Evolutionary conservation across 179 eudicot species (phyloP).

Genomic region (Silene vulgaris): DNA sequence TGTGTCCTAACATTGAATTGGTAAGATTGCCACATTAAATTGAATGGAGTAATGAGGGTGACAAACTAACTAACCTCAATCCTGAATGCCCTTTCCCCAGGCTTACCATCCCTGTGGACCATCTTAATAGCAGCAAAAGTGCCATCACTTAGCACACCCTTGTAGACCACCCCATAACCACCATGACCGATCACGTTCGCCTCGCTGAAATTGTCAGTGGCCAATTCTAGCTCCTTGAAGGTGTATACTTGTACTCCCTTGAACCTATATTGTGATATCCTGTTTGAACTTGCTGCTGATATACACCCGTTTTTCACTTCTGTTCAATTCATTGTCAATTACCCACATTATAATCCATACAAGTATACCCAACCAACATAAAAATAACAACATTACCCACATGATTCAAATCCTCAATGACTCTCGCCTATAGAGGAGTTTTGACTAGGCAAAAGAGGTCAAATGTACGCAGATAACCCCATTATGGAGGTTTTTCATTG

Average conservation of each 20-base stretch:
- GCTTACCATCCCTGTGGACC: constrained; percentile 64
- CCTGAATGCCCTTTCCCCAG: constrained; percentile 81
- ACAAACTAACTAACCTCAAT: constrained; percentile 46
- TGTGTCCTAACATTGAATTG: too few species aligned
- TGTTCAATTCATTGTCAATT: constrained; percentile 13
- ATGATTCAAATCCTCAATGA: too few species aligned
- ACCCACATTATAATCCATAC: constrained; percentile 12
- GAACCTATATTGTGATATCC: constrained; percentile 29
- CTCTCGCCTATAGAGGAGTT: too few species aligned
- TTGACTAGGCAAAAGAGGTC: too few species aligned
- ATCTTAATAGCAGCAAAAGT: constrained; percentile 67
- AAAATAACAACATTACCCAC: neutral
- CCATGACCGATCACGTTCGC: constrained; percentile 64
- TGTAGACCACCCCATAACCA: constrained; percentile 67
- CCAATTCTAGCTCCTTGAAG: constrained; percentile 69
- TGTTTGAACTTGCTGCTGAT: constrained; percentile 38
- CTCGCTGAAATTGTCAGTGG: constrained; percentile 66
- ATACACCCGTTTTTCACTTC: constrained; percentile 52
- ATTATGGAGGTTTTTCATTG: too few species aligned
- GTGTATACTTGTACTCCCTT: constrained; percentile 85
- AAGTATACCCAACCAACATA: neutral
- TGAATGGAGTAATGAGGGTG: too few species aligned
- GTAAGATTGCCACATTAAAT: too few species aligned
- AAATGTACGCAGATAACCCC: too few species aligned
- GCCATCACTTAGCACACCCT: constrained; percentile 70